These are phyloP conservation scores for Blastobotrys indianensis DNA, from an alignment of 1,139 yeast genomes.

Conservation along the genomic window DNA sequence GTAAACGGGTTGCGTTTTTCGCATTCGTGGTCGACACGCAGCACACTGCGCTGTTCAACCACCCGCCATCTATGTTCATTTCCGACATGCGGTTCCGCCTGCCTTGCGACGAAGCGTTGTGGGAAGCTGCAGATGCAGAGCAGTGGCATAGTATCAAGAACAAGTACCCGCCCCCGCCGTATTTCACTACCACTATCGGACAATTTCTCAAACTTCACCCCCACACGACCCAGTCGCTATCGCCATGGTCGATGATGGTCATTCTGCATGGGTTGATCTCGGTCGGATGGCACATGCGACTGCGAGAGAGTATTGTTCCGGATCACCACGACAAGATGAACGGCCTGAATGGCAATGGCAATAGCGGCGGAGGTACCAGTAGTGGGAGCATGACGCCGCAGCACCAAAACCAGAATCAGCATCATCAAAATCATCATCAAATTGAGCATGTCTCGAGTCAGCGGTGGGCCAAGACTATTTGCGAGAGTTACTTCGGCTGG, in stretches of 20 bases:
- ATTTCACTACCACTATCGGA: slow-evolving; percentile 20
- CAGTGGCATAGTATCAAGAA: slow-evolving; percentile 17
- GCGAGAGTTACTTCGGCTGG: slow-evolving; percentile 25
- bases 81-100: slow-evolving; percentile 23
- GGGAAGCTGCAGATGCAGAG: slow-evolving; percentile 24
- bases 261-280: slow-evolving; percentile 25
- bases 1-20: slow-evolving; percentile 24
- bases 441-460: background rate
- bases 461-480: slow-evolving; percentile 20
- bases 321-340: slow-evolving; percentile 10
- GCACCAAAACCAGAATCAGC: background rate
- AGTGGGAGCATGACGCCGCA: background rate
- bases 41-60: slow-evolving; percentile 24
- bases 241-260: slow-evolving; percentile 29
- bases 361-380: background rate
- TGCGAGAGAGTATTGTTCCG: slow-evolving; percentile 20
- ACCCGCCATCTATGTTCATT: slow-evolving; percentile 26
- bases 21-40: slow-evolving; percentile 27
- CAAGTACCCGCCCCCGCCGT: slow-evolving; percentile 20
- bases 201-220: slow-evolving; percentile 21
- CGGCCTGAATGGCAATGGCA: background rate
- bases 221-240: slow-evolving; percentile 17
- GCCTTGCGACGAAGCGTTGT: slow-evolving; percentile 25
- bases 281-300: slow-evolving; percentile 25
- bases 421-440: no score